Conservation (phyloP, 2,329 filamentous ascomycete species). For the Coniochaeta sp. region DNA sequence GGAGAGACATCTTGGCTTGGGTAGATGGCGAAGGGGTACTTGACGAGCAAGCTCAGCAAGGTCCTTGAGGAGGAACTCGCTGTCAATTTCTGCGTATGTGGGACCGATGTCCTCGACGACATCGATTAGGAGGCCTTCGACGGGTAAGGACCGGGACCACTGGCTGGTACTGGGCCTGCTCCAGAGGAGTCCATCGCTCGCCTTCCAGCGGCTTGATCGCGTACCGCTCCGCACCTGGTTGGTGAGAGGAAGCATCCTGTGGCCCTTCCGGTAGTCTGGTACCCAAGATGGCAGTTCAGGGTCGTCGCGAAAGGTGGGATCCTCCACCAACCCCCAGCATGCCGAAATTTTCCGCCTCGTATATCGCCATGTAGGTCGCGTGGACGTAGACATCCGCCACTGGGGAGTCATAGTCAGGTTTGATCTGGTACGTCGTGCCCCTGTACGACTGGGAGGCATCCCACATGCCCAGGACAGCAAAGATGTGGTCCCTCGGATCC, state of each 20-base stretch:
- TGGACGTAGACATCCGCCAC: neutral
- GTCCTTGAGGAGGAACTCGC: neutral
- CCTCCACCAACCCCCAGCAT: neutral
- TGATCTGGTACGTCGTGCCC: neutral
- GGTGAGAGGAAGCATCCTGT: neutral
- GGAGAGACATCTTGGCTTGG: neutral
- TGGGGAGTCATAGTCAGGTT: neutral
- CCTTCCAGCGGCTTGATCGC: neutral
- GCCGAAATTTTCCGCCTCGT: neutral
- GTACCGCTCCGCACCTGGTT: neutral
- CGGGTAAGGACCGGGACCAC: neutral
- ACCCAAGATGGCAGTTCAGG: neutral
- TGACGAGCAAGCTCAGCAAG: neutral
- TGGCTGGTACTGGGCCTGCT: neutral
- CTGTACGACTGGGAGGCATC: neutral
- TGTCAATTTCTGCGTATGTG: neutral
- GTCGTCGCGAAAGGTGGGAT: neutral
- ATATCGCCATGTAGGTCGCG: neutral
- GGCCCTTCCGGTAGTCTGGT: neutral
- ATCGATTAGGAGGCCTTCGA: neutral
- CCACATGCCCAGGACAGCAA: conserved; percentile 11
- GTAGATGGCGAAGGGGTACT: neutral
- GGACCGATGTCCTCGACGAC: neutral
- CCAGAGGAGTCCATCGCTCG: neutral
- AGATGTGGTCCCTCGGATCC: conserved; percentile 13